These are phyloP conservation scores for Apiotrichum brassicae DNA, from an alignment of 1,284 basidiomycete species.

Conservation along the genomic window DNA sequence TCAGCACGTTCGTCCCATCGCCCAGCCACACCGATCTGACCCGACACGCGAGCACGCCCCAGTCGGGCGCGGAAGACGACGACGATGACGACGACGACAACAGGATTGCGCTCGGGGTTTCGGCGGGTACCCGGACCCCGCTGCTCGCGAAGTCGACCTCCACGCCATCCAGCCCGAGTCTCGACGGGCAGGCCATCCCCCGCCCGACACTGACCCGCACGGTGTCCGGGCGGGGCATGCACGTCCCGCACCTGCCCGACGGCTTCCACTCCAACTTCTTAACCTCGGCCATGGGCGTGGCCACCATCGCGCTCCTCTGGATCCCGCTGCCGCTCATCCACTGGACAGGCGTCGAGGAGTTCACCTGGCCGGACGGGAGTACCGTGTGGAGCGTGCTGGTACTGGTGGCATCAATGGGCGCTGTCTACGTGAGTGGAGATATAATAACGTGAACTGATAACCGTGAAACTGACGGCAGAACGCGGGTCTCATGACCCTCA, in stretches of 20 bases:
- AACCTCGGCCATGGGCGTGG: slow-evolving; percentile 42
- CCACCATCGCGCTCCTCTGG: slow-evolving; percentile 41
- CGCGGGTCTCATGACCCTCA: slow-evolving; percentile 46
- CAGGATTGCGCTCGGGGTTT: slow-evolving; percentile 3
- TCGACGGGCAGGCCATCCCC: background rate
- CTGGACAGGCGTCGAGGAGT: slow-evolving; percentile 37
- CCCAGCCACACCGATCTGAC: slow-evolving; percentile 12
- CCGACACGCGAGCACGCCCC: background rate
- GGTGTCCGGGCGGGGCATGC: background rate
- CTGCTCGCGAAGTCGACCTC: slow-evolving; percentile 3
- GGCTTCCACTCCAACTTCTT: slow-evolving; percentile 46
- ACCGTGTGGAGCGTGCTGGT: slow-evolving; percentile 25
- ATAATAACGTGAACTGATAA: too few species aligned
- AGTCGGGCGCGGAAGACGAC: background rate
- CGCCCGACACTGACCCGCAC: background rate
- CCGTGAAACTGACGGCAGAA: slow-evolving; percentile 25
- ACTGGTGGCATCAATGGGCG: slow-evolving; percentile 34
- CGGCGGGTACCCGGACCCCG: slow-evolving; percentile 4
- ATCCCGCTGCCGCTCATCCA: slow-evolving; percentile 38
- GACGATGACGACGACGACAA: slow-evolving; percentile 13
- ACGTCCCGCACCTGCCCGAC: slow-evolving; percentile 28
- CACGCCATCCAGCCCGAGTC: background rate
- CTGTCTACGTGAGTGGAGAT: slow-evolving; percentile 37
- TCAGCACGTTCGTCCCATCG: background rate
- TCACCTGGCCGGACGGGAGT: slow-evolving; percentile 22